These are phyloP conservation scores for Tieghemostelium lacteum DNA, from an alignment of 78 protist species.

Conservation along the genomic window DNA sequence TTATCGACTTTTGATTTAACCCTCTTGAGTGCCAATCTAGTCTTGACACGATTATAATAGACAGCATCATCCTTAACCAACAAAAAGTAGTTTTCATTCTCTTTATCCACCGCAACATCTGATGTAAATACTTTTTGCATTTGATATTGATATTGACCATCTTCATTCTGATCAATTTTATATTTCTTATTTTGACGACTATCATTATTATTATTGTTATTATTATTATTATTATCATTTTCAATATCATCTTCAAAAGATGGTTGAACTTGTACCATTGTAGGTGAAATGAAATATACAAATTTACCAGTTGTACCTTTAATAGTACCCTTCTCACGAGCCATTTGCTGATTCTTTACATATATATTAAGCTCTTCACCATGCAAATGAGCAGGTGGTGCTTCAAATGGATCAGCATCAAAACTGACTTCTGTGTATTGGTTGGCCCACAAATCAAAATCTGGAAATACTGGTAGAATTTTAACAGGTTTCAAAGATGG, in stretches of 20 bases:
- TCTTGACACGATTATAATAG: slow-evolving; percentile 28
- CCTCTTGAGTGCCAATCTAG: slow-evolving; percentile 39
- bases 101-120: slow-evolving; percentile 9
- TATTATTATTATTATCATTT: slow-evolving; percentile 28
- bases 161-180: not conserved
- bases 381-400: not conserved
- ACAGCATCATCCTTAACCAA: slow-evolving; percentile 31
- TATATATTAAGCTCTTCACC: not conserved
- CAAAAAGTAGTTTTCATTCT: slow-evolving; percentile 55
- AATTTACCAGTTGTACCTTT: slow-evolving; percentile 73
- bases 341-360: not conserved
- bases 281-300: slow-evolving; percentile 66
- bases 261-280: not conserved
- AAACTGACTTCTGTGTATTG: slow-evolving; percentile 37
- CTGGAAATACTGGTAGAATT: slow-evolving; percentile 51
- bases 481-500: slow-evolving; percentile 36
- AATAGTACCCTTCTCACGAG: slow-evolving; percentile 35
- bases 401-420: slow-evolving; percentile 61
- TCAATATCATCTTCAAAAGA: slow-evolving; percentile 5
- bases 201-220: not conserved
- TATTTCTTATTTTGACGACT: not conserved
- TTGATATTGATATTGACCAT: slow-evolving; percentile 2
- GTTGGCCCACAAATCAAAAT: slow-evolving; percentile 64
- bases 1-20: slow-evolving; percentile 70
- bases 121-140: slow-evolving; percentile 60